Evolutionary conservation across 1,139 yeast species (phyloP).

Genomic region (Geotrichum phurueaensis): DNA sequence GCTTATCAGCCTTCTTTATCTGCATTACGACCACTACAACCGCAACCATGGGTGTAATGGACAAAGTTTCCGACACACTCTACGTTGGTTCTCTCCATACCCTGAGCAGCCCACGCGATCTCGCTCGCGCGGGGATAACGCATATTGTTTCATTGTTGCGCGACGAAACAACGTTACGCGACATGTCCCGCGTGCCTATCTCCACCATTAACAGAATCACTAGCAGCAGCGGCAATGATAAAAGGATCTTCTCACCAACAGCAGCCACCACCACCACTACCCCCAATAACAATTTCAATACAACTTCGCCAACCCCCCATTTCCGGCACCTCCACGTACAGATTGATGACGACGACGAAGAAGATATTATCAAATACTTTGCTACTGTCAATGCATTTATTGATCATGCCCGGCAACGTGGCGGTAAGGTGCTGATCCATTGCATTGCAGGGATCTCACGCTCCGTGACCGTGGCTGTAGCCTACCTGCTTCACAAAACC

Average conservation of each 20-base stretch:
- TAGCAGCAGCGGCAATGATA: not conserved
- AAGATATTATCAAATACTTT: slow-evolving; percentile 59
- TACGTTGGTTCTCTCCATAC: slow-evolving; percentile 34
- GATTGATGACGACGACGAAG: slow-evolving; percentile 57
- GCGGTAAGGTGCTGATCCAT: slow-evolving; percentile 34
- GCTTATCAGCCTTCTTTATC: no score
- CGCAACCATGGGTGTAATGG: slow-evolving; percentile 25
- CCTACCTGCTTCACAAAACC: slow-evolving; percentile 57
- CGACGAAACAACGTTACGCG: slow-evolving; percentile 35
- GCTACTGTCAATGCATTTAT: slow-evolving; percentile 60
- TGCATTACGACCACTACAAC: no score
- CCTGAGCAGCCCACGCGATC: slow-evolving; percentile 28
- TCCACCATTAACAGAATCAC: not conserved
- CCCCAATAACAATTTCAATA: not conserved
- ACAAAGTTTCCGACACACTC: slow-evolving; percentile 31
- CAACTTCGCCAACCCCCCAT: slow-evolving; percentile 1
- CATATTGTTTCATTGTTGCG: slow-evolving; percentile 65
- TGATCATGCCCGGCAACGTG: slow-evolving; percentile 47
- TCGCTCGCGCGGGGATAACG: slow-evolving; percentile 41
- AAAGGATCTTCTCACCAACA: no score
- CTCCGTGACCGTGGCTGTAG: slow-evolving; percentile 64
- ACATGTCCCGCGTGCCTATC: not conserved
- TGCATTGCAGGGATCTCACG: slow-evolving; percentile 83
- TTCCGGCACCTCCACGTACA: slow-evolving; percentile 61
- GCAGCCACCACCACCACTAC: no score